Conservation (phyloP, 2,329 filamentous ascomycete genomes). For the Neonectria coccinea region DNA sequence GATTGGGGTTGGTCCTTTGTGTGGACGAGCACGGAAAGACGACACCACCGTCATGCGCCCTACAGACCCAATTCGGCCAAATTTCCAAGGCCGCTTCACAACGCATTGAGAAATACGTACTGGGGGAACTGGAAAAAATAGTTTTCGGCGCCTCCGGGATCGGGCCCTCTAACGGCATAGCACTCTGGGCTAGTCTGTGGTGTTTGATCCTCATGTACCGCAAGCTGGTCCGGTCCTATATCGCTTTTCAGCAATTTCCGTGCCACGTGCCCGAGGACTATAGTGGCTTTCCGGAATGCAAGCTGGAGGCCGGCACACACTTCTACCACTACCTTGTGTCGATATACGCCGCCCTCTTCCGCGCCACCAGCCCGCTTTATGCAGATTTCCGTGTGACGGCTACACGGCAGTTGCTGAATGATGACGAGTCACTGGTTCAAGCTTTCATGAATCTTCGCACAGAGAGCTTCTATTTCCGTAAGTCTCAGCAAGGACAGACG, state of each 20-base stretch:
- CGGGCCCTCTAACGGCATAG: constrained; percentile 41
- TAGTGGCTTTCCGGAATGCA: constrained; percentile 45
- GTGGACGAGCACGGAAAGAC: constrained; percentile 40
- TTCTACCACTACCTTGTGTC: constrained; percentile 47
- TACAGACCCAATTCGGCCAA: constrained; percentile 47
- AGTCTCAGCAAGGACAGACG: constrained; percentile 13
- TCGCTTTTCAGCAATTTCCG: constrained; percentile 46
- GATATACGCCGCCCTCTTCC: constrained; percentile 45
- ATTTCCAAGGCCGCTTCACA: constrained; percentile 46
- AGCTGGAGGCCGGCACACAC: constrained; percentile 44
- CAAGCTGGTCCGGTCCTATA: constrained; percentile 45
- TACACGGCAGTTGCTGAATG: constrained; percentile 40
- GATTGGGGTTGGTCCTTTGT: constrained; percentile 43
- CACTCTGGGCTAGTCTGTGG: constrained; percentile 46
- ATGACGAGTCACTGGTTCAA: constrained; percentile 40
- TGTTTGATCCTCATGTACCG: constrained; percentile 47
- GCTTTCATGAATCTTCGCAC: constrained; percentile 46
- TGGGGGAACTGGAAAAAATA: constrained; percentile 41
- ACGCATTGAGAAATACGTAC: constrained; percentile 44
- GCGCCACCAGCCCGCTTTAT: constrained; percentile 45
- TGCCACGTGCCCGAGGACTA: constrained; percentile 47
- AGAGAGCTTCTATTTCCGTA: constrained; percentile 47
- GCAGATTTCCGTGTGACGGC: constrained; percentile 41
- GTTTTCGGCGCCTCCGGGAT: constrained; percentile 43
- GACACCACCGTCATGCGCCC: constrained; percentile 43